A percentile compares a stretch with the other conserved stretches of the same genome.
These are phyloP conservation scores for Penicillium sumatraense DNA, from an alignment of 2,329 filamentous ascomycete species.

Conservation along the genomic window DNA sequence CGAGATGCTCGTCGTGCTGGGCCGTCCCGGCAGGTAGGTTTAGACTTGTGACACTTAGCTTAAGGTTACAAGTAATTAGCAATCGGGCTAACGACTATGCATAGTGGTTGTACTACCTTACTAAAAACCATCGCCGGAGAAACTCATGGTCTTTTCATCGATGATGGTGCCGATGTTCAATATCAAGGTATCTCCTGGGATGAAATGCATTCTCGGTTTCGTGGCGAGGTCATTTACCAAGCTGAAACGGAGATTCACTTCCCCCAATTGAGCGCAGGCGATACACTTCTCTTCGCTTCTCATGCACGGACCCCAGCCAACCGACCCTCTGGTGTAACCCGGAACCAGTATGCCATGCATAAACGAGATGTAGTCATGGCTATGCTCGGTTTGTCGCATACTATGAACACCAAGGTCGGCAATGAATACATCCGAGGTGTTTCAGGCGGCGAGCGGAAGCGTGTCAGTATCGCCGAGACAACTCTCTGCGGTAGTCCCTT, in stretches of 20 bases:
- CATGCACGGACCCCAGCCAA: slow-evolving; percentile 58
- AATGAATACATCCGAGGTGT: slow-evolving; percentile 64
- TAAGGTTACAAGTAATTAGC: not conserved
- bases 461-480: slow-evolving; percentile 63
- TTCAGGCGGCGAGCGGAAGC: slow-evolving; percentile 63
- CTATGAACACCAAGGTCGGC: slow-evolving; percentile 50
- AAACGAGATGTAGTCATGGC: slow-evolving; percentile 58
- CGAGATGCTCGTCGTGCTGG: slow-evolving; percentile 61
- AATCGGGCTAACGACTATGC: slow-evolving; percentile 2
- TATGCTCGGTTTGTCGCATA: slow-evolving; percentile 60
- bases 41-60: not conserved
- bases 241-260: slow-evolving; percentile 84
- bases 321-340: slow-evolving; percentile 43
- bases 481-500: slow-evolving; percentile 51
- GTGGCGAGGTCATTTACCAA: slow-evolving; percentile 86
- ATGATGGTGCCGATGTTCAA: slow-evolving; percentile 74
- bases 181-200: slow-evolving; percentile 70
- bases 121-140: slow-evolving; percentile 84
- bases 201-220: slow-evolving; percentile 75
- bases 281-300: slow-evolving; percentile 77
- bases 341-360: slow-evolving; percentile 52
- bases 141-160: slow-evolving; percentile 77
- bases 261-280: slow-evolving; percentile 74
- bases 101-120: slow-evolving; percentile 72
- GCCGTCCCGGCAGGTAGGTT: slow-evolving; percentile 49